These are phyloP conservation scores for Samsoniella hepiali DNA, from an alignment of 2,329 filamentous ascomycete species.

Conservation along the genomic window DNA sequence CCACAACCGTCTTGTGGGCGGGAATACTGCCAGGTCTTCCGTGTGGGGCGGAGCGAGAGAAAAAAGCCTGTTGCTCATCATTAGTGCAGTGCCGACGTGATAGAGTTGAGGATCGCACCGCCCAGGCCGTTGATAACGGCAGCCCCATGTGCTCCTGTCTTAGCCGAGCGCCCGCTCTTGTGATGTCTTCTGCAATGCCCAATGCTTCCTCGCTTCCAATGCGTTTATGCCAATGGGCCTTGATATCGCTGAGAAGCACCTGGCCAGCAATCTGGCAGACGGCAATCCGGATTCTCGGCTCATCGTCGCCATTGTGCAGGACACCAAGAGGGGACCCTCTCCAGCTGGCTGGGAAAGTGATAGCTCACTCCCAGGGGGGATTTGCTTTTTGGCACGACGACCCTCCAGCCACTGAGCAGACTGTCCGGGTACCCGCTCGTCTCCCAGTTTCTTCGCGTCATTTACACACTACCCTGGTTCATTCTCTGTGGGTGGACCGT, in stretches of 20 bases:
- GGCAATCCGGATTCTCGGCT: constrained; percentile 1
- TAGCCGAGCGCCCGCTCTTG: background rate
- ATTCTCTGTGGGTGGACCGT: constrained; percentile 13
- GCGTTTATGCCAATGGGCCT: background rate
- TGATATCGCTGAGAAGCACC: background rate
- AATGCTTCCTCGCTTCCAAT: background rate
- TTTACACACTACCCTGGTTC: constrained; percentile 6
- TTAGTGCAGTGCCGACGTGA: constrained; percentile 13
- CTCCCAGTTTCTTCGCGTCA: constrained; percentile 18
- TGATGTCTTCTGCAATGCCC: background rate
- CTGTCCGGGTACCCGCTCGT: constrained; percentile 4
- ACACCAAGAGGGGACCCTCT: constrained; percentile 3
- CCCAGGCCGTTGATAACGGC: background rate
- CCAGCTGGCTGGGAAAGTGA: constrained; percentile 23
- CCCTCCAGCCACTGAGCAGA: background rate
- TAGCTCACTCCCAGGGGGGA: constrained; percentile 24
- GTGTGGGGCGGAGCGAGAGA: constrained; percentile 12
- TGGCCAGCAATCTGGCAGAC: background rate
- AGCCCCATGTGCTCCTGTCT: background rate
- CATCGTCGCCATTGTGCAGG: constrained; percentile 10
- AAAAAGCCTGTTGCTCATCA: background rate
- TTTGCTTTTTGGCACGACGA: constrained; percentile 22
- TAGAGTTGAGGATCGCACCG: constrained; percentile 15
- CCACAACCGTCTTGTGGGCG: constrained; percentile 15
- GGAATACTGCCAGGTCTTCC: constrained; percentile 17